A percentile compares a stretch with the other conserved stretches of the same genome.
phyloP scores from a whole-genome alignment of 805 yeast genomes.

The Saccharomyces kudriavzevii region DNA sequence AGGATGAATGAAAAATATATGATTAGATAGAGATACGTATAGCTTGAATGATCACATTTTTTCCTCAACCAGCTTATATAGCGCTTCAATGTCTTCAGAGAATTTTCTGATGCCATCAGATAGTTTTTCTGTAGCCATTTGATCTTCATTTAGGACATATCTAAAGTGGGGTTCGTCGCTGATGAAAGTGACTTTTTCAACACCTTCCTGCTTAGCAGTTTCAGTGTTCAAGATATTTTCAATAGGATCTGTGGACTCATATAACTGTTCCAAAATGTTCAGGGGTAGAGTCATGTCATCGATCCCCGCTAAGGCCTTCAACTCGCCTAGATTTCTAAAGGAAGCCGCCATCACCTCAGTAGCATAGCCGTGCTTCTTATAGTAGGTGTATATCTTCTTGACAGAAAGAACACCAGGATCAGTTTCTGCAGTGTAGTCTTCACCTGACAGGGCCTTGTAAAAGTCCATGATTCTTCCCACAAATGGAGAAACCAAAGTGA shows the following conservation, averaged over 20 bases:
- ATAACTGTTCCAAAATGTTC: slow-evolving; percentile 77
- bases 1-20: background rate
- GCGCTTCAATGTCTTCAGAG: slow-evolving; percentile 84
- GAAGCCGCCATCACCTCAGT: slow-evolving; percentile 99
- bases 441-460: slow-evolving; percentile 91
- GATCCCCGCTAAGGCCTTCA: slow-evolving; percentile 93
- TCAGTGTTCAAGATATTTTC: slow-evolving; percentile 75
- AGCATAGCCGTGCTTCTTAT: slow-evolving; percentile 92
- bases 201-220: slow-evolving; percentile 43
- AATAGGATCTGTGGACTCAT: slow-evolving; percentile 67
- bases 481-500: slow-evolving; percentile 94
- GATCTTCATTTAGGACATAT: slow-evolving; percentile 86
- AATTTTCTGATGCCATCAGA: slow-evolving; percentile 97
- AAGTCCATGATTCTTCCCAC: slow-evolving; percentile 99
- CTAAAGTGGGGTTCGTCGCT: slow-evolving; percentile 87
- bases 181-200: slow-evolving; percentile 68
- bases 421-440: slow-evolving; percentile 61
- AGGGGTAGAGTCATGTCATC: slow-evolving; percentile 96
- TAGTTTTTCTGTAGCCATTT: slow-evolving; percentile 96
- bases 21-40: slow-evolving; percentile 9
- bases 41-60: slow-evolving; percentile 36
- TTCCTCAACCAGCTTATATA: slow-evolving; percentile 57
- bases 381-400: slow-evolving; percentile 85
- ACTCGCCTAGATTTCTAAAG: slow-evolving; percentile 94
- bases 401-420: slow-evolving; percentile 98